Evolutionary conservation across 257 asterid species (phyloP), one percentile per base, ranked within the genome.

Genomic region (Plantago elongata): DNA sequence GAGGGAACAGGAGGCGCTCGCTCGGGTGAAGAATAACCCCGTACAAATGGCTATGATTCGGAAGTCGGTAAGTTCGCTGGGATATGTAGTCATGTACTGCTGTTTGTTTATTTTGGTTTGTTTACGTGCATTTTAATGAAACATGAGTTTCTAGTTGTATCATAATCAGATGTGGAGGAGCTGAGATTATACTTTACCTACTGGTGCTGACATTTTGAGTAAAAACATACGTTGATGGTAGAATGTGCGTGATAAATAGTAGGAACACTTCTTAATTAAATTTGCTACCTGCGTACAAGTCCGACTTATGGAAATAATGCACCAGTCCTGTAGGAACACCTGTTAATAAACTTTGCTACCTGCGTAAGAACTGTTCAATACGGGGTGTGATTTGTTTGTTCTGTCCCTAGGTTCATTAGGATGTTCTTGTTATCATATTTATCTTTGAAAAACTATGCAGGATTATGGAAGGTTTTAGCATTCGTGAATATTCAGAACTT

Each of bases 31-130:
- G 80, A 93, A 93, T 75, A 93, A 93, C 57, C 97, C 99, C 5
- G 62, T 93, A 62, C 92, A 87, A 80, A 87, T 93, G 99, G 88
- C 94, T 74, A 84, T 86, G 96, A 93, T 93, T 67, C 96, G 94
- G 22, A 83, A 93, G 79, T 93, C 97, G 46, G 99, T 90, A 70
- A 79, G 92, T 74, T 34, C 51, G 6, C 47, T 50, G 5, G 1
- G 2, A 2, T 2, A 22, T 22, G 1, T 22, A 22, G 1, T 22
- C 40, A 34, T 34, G 40, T 34, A 34, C 8, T 34, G 4, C 3
- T 34, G 0, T 34, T 34, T 50, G 34, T 29, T 38, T n/a, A 43
- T 13, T 34, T 43, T 60, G 29, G 15, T 52, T 45, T 49, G 9
- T 69, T 43, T 14, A 37, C 51, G 43, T 54, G 57, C 51, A 15